Base-by-base conservation (phyloP, 495 filamentous ascomycete species). In the Aspergillus ellipticus region DNA sequence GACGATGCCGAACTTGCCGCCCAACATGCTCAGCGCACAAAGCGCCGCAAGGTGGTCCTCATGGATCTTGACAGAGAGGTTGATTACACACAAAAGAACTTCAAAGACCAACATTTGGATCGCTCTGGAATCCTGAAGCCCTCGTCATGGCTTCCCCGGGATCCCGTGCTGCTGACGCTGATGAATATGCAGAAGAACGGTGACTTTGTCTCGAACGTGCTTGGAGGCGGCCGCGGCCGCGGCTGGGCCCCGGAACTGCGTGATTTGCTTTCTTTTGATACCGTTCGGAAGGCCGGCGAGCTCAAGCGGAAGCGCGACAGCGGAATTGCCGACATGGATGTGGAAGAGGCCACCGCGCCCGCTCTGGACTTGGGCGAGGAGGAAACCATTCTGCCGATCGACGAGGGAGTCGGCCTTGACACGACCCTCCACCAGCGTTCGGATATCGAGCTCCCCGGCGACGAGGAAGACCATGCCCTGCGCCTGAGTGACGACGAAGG, bases 291-390 rank as follows among this genome's bases (percentile, higher is more conserved):
- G 46, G 79, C 85, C 11, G 87, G 89, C 45, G 90, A 94, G 37
- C 79, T 94, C 45, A 98, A 97, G 82, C 77, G 95, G 51, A 98
- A 98, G 79, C 86, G 94, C 37, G 94, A 96, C 67, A 90, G 85
- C 60, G 92, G 90, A 9, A 82, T 95, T 51, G 87, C 88, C 29
- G 90, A 92, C 66, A 78, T 95, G 66, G 87, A 87, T 50, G 79
- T 84, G 29, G 83, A 85, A 42, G 83, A 59, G 24, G 79, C 75
- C 26, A 85, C 85, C 60, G 79, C 82, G n/a, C 88, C 87, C 39
- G 82, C 82, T 21, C 74, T 93, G 29, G 88, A 90, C 51, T 69
- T 91, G 57, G 85, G 77, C 21, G 78, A 79, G 16, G 82, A 89
- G 26, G 89, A 90, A 52, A 71, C 68, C 21, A 65, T 74, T 43